Percentiles rank a stretch among this genome's conserved stretches.
Evolutionary conservation across 352 stramenopile genomes (phyloP).

Genomic region (Globisporangium viniferum): DNA sequence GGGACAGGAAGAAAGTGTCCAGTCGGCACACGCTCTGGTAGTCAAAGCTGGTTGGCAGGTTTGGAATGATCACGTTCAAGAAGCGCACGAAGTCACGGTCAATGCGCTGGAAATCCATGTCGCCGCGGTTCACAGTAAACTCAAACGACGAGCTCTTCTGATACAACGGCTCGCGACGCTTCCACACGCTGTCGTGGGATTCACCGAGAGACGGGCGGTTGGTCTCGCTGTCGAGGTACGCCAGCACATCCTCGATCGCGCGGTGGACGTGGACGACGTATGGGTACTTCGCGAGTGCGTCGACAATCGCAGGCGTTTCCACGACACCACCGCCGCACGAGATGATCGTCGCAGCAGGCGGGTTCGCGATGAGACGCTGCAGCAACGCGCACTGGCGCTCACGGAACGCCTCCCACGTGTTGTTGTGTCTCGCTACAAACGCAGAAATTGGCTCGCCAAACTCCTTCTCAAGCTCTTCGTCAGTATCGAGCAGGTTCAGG

Average conservation of each 20-base stretch:
- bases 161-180: constrained; percentile 54
- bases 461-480: constrained; percentile 65
- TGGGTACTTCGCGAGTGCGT: constrained; percentile 55
- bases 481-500: constrained; percentile 71
- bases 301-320: constrained; percentile 62
- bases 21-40: constrained; percentile 36
- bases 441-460: constrained; percentile 64
- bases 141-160: constrained; percentile 47
- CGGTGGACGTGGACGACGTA: constrained; percentile 74
- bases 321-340: constrained; percentile 84
- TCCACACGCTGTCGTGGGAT: constrained; percentile 57
- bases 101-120: constrained; percentile 57
- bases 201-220: constrained; percentile 61
- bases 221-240: constrained; percentile 49
- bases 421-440: constrained; percentile 61
- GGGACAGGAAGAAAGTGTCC: constrained; percentile 79
- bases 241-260: constrained; percentile 66
- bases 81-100: constrained; percentile 73
- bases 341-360: constrained; percentile 65
- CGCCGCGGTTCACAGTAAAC: constrained; percentile 57
- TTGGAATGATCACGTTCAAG: constrained; percentile 49
- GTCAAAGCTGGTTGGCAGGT: constrained; percentile 47
- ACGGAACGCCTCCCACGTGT: constrained; percentile 78
- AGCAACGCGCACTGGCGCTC: constrained; percentile 57
- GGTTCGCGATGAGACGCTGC: constrained; percentile 53